Base-by-base conservation (phyloP, 2,329 filamentous ascomycete genomes). In the Verticillium isaacii region DNA sequence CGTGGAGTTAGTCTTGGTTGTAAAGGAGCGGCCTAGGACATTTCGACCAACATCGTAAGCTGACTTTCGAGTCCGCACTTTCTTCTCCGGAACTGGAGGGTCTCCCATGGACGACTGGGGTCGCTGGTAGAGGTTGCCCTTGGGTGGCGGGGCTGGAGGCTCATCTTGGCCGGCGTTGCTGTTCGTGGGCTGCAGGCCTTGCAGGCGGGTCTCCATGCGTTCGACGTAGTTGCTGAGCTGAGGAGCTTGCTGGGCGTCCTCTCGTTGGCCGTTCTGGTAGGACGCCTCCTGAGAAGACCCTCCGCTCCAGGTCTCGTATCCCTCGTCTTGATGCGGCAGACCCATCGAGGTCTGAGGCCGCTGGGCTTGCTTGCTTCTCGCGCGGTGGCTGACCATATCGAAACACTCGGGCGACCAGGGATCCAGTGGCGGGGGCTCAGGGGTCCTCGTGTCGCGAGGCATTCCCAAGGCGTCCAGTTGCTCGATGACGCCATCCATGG, bases 401-500 rank as follows among this genome's bases (percentile, higher is more conserved):
- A 96, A 97, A 8, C 89, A 91, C 69, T 97, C 93, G 0, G 93
- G 93, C 0, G 93, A 95, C 95, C 95, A 99, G 5, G 93, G 89
- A 70, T 92, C 86, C 9, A 87, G 75, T 0, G 85, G 79, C 0
- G 83, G 39, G 11, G 25, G 78, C 52, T 86, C 81, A 1, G 86
- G 82, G 32, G 84, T 82, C 37, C 85, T 82, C 69, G 65, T 80
- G 25, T 82, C 77, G 61, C 83, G 82, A 52, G 85, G 80, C 68
- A 89, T 80, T 19, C 89, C 89, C 81, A 99, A 91, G 63, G 93
- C 93, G 71, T 96, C 89, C 54, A 99, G 77, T 61, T 95, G 96
- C 66, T 95, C 92, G 87, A 98, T 97, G 4, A 99, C 93, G 74
- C 96, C 94, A 71, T 98, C 94, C 93, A 99, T 99, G 1, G 95